Evolutionary conservation across 2,329 filamentous ascomycete species (phyloP), one percentile per base, ranked within the genome.

Genomic region (Cryphonectria radicalis): DNA sequence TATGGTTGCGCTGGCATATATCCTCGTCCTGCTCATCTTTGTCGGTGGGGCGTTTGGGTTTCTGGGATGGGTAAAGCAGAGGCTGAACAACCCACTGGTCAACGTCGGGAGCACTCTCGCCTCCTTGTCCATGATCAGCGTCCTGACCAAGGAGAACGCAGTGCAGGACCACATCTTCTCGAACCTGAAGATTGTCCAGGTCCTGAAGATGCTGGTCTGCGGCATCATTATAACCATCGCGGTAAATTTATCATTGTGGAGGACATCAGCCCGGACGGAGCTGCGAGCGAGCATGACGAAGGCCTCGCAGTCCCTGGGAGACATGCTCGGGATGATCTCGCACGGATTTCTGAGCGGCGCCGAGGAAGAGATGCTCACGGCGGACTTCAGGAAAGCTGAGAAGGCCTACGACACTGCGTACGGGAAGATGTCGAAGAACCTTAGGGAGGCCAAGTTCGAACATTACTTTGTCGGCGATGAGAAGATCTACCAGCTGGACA

Each of bases 111-210:
- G 92, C 75, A 97, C 94, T 43, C 85, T 98, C 74, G 90, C 95
- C 8, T 95, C 93, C 46, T 90, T 98, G 71, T 93, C 93, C 66
- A 93, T 96, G 74, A 97, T 98, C 78, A 95, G 93, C 2, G 89
- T 97, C 63, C 84, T 98, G 73, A 97, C 95, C 14, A 97, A 97
- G 81, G 95, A 98, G 80, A 94, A 94, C 66, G 90, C 94, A 2
- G 91, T 98, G 0, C 93, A 97, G 76, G 90, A 88, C 46, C 93
- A 93, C 7, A 91, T 91, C 67, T 94, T 97, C 77, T 94, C 92
- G 0, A 90, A 92, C 76, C 89, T 89, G 71, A 97, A 97, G 81
- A 92, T 97, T 67, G 84, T 90, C 0, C 93, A 97, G 79, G 91
- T 95, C 37, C 83, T 96, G 76, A 93, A 94, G 79, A 95, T 97